Evolutionary conservation across 495 filamentous ascomycete genomes (phyloP), one percentile per base, ranked within the genome.

Genomic region (Penicillium soppii): DNA sequence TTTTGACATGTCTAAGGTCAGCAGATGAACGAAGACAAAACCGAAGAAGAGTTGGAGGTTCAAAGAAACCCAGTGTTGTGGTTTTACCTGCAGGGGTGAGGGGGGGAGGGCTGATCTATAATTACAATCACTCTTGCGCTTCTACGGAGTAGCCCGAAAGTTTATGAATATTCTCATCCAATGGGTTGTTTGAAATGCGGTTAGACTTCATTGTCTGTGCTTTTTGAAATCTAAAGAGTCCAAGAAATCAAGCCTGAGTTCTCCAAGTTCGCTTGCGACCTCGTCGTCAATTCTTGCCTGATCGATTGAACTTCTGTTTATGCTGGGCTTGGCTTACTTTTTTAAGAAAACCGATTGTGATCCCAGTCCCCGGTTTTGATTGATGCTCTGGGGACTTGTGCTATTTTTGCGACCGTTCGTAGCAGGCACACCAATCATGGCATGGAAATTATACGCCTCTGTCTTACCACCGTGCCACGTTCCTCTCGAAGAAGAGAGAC

Each of bases 41-140:
- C 32, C 39, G 26, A 36, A 16, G 43, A 6, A 47, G 30, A 35
- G 23, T 40, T 37, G 46, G 51, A 56, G 36, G 54, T 54, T 54
- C 52, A 50, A 43, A 57, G 42, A 59, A 53, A 57, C 60, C 68
- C 70, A 63, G 61, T 54, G 60, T 42, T 62, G 61, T 69, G 68
- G 70, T 68, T 71, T 66, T 69, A 61, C 61, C 59, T 71, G 62
- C 68, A 71, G 68, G 68, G 65, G 51, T 56, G 49, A 19, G 46
- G 47, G 54, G 59, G 57, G 47, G 54, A 58, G 57, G 45, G 40
- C 40, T 53, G 55, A 61, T 65, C 64, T 68, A 68, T 68, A 68
- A 68, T 70, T 68, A 70, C 57, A 10, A 10, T 32, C 29, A 42
- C 54, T 46, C 45, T 43, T 38, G 32, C 45, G 50, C 29, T 43